Conservation (phyloP, 2,329 filamentous ascomycete species). For the Onygena corvina region DNA sequence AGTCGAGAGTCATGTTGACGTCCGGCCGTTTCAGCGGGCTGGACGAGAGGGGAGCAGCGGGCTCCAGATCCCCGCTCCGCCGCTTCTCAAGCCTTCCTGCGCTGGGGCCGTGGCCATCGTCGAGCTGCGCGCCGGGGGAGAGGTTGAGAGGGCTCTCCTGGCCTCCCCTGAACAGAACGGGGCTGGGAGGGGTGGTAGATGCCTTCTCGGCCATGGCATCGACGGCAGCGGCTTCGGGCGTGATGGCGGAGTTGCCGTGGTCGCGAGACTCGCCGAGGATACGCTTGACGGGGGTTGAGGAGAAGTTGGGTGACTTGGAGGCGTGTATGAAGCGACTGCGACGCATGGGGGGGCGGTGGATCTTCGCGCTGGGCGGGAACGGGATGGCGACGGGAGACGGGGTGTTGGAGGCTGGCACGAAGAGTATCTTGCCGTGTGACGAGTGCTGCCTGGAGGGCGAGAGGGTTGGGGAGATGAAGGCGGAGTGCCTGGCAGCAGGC, state of each 20-base stretch:
- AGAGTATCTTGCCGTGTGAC: slow-evolving; percentile 42
- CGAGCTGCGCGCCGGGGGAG: slow-evolving; percentile 3
- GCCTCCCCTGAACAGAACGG: neutral
- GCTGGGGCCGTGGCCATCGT: neutral
- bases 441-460: slow-evolving; percentile 46
- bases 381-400: slow-evolving; percentile 49
- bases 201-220: slow-evolving; percentile 27
- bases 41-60: slow-evolving; percentile 45
- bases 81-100: slow-evolving; percentile 39
- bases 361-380: slow-evolving; percentile 53
- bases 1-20: slow-evolving; percentile 76
- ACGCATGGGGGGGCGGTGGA: slow-evolving; percentile 38
- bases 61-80: slow-evolving; percentile 36
- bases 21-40: slow-evolving; percentile 90
- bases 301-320: slow-evolving; percentile 53
- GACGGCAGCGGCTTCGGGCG: slow-evolving; percentile 28
- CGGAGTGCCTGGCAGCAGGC: slow-evolving; percentile 40
- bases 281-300: slow-evolving; percentile 70
- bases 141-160: slow-evolving; percentile 6
- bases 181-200: slow-evolving; percentile 8
- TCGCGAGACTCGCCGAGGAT: slow-evolving; percentile 59
- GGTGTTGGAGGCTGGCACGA: slow-evolving; percentile 31
- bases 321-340: slow-evolving; percentile 26
- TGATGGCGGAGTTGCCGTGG: slow-evolving; percentile 53
- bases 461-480: slow-evolving; percentile 41